These are phyloP conservation scores for Dryas drummondii DNA, from an alignment of 306 rosid species.

Conservation along the genomic window DNA sequence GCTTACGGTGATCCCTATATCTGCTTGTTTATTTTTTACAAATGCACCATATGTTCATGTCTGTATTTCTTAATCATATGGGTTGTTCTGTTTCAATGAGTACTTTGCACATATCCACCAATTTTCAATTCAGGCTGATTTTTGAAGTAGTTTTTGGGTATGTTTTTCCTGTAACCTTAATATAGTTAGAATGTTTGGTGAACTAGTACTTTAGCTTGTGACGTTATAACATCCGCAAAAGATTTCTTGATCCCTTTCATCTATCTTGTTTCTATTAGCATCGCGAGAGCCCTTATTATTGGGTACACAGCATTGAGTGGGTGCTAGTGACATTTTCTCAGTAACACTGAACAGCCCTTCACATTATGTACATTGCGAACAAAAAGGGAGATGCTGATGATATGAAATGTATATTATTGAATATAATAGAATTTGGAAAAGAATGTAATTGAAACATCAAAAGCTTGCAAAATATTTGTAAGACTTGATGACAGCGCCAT, in stretches of 20 bases:
- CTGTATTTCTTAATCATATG: neutral
- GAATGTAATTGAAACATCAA: neutral
- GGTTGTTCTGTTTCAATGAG: neutral
- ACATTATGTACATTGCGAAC: too few relatives aligned
- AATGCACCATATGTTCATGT: neutral
- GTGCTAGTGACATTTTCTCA: too few relatives aligned
- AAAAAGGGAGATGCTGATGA: neutral
- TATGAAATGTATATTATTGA: neutral
- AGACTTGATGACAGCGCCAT: neutral
- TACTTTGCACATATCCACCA: neutral
- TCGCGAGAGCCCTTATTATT: too few relatives aligned
- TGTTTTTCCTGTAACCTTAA: neutral
- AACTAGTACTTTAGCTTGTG: neutral
- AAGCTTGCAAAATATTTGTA: neutral
- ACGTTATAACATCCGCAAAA: neutral
- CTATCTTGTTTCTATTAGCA: neutral
- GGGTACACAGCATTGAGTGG: too few relatives aligned
- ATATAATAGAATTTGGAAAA: neutral
- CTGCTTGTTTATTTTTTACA: neutral
- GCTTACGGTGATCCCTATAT: slow-evolving; percentile 25
- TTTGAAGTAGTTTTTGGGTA: neutral
- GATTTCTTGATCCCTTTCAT: neutral
- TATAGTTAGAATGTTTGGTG: neutral
- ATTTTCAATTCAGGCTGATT: neutral
- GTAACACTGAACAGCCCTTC: too few relatives aligned